Evolutionary conservation across 1,139 yeast genomes (phyloP).

Genomic region (Geotrichum klebahnii): DNA sequence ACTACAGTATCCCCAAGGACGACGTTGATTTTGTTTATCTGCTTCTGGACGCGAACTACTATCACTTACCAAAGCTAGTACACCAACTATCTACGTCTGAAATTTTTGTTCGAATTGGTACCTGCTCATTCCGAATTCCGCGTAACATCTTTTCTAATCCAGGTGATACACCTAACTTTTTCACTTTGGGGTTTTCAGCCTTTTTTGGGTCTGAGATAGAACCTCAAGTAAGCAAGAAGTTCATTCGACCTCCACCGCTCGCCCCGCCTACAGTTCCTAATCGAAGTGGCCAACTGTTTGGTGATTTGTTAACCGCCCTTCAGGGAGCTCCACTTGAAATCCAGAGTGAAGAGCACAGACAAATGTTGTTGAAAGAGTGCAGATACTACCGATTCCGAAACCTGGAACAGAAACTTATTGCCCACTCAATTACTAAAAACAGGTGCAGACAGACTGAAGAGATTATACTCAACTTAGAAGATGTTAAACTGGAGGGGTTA

Average conservation of each 20-base stretch:
- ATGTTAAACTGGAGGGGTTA: slow-evolving; percentile 35
- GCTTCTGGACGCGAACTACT: slow-evolving; percentile 71
- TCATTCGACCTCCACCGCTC: slow-evolving; percentile 68
- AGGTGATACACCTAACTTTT: slow-evolving; percentile 76
- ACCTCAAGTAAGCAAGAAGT: slow-evolving; percentile 14
- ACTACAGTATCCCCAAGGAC: slow-evolving; percentile 53
- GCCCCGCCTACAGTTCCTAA: slow-evolving; percentile 52
- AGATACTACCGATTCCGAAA: slow-evolving; percentile 70
- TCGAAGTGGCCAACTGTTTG: slow-evolving; percentile 56
- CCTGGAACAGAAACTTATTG: slow-evolving; percentile 66
- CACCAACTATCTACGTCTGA: slow-evolving; percentile 51
- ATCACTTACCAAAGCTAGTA: slow-evolving; percentile 57
- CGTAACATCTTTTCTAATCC: slow-evolving; percentile 49
- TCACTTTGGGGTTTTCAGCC: slow-evolving; percentile 57
- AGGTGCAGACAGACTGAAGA: slow-evolving; percentile 53
- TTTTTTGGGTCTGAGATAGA: slow-evolving; percentile 49
- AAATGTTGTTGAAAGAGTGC: slow-evolving; percentile 61
- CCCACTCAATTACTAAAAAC: slow-evolving; percentile 49
- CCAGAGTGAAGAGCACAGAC: slow-evolving; percentile 52
- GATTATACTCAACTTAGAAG: slow-evolving; percentile 51
- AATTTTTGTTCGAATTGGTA: slow-evolving; percentile 60
- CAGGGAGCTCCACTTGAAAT: slow-evolving; percentile 53
- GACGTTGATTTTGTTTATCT: slow-evolving; percentile 61
- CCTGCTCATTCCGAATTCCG: slow-evolving; percentile 56
- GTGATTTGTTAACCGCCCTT: slow-evolving; percentile 54